These are phyloP conservation scores for Colletotrichum agaves DNA, from an alignment of 2,329 filamentous ascomycete genomes.

Conservation along the genomic window DNA sequence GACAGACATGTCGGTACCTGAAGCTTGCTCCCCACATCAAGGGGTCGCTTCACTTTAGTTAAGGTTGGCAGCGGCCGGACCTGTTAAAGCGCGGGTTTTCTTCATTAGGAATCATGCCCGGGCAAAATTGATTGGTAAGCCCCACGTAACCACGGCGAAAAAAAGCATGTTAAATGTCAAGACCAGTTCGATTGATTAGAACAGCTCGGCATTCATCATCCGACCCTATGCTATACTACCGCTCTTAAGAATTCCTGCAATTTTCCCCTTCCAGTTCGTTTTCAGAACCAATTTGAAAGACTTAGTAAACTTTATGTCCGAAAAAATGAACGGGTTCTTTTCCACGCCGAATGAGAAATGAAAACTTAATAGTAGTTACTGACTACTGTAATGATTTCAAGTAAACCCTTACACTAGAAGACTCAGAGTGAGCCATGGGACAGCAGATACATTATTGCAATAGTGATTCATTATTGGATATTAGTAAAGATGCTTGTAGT, in stretches of 20 bases:
- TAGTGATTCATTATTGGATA: too few species aligned
- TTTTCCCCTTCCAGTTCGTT: background rate
- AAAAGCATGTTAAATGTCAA: background rate
- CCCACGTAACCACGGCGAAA: background rate
- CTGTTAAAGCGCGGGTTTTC: background rate
- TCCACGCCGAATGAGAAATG: too few species aligned
- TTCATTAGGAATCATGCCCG: constrained; percentile 7
- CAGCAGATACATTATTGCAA: background rate
- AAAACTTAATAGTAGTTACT: too few species aligned
- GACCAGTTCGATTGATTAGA: background rate
- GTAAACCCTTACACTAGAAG: too few species aligned
- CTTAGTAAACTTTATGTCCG: too few species aligned
- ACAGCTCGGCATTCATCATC: background rate
- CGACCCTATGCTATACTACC: background rate
- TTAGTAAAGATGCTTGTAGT: too few species aligned
- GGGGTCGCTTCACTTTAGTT: background rate
- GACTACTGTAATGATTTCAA: too few species aligned
- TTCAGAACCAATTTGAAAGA: background rate
- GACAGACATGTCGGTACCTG: background rate
- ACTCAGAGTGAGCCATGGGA: too few species aligned
- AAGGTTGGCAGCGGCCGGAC: constrained; percentile 6
- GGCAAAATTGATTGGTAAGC: background rate
- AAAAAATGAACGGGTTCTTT: too few species aligned
- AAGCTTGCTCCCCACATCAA: background rate
- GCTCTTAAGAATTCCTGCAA: background rate